These are phyloP conservation scores for Zychaea mexicana DNA, from an alignment of 371 early-diverging fungal genomes.

Conservation along the genomic window DNA sequence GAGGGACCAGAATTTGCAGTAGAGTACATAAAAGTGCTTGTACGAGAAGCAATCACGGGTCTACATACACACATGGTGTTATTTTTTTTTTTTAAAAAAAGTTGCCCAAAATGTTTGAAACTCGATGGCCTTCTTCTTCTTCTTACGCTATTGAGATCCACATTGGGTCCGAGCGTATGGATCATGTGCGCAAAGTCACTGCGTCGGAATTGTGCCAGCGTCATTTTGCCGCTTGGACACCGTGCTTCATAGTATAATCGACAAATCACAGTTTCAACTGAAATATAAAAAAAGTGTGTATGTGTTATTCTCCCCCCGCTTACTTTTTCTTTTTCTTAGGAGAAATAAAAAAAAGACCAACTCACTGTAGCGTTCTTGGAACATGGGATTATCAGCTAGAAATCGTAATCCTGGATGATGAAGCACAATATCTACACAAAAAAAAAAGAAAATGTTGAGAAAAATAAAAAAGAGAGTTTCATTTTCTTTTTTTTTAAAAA, in stretches of 20 bases:
- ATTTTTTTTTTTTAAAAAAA: no score
- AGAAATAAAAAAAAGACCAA: background rate
- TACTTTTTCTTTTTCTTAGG: background rate
- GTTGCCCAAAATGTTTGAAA: no score
- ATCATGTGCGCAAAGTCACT: constrained; percentile 61
- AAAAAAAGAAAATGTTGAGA: background rate
- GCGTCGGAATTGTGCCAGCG: constrained; percentile 68
- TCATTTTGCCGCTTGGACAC: constrained; percentile 71
- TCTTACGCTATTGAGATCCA: constrained; percentile 74
- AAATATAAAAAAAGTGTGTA: background rate
- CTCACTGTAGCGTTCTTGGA: constrained; percentile 83
- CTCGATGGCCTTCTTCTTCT: no score
- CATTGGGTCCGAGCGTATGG: constrained; percentile 62
- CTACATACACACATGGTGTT: background rate
- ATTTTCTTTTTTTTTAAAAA: background rate
- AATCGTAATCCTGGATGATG: constrained; percentile 89
- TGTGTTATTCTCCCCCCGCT: background rate
- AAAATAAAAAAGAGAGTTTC: background rate
- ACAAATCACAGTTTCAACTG: constrained; percentile 80
- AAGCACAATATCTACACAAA: constrained; percentile 56
- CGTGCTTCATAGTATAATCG: constrained; percentile 80
- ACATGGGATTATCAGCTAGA: constrained; percentile 72
- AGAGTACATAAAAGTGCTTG: constrained; percentile 95
- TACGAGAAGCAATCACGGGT: constrained; percentile 85
- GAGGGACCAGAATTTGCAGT: constrained; percentile 94